phyloP scores from a whole-genome alignment of 2,329 filamentous ascomycete species.

The Neofusicoccum ribis region DNA sequence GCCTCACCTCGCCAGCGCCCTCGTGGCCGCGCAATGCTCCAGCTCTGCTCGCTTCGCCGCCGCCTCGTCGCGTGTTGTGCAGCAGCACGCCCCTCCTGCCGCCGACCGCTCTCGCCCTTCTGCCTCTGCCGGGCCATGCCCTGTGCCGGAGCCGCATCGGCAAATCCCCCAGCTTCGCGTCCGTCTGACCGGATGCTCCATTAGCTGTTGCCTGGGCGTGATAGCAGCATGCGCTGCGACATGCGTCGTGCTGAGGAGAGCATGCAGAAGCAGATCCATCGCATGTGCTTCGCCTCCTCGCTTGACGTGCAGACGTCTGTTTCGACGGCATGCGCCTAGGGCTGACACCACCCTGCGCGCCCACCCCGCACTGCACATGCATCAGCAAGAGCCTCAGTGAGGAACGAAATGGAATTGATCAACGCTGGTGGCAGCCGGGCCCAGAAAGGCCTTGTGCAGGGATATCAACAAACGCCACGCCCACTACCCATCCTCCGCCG shows the following conservation, averaged over 20 bases:
- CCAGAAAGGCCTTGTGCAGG: not conserved
- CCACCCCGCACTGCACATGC: not conserved
- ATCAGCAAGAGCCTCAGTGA: not conserved
- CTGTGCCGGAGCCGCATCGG: not conserved
- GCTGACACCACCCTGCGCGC: not conserved
- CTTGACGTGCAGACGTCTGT: not conserved
- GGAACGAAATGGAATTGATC: not conserved
- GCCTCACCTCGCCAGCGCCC: not conserved
- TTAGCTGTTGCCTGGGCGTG: not conserved
- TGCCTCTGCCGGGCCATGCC: too few species aligned
- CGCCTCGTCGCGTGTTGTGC: not conserved
- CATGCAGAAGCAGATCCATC: not conserved
- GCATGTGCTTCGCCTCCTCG: not conserved
- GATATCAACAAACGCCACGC: constrained; percentile 15
- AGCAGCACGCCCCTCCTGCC: not conserved
- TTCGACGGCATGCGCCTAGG: not conserved
- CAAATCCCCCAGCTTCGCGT: not conserved
- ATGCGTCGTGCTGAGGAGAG: not conserved
- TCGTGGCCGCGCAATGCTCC: not conserved
- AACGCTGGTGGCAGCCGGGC: not conserved
- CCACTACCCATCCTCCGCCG: not conserved
- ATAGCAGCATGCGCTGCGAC: not conserved
- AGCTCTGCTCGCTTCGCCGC: not conserved
- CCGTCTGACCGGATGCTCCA: not conserved
- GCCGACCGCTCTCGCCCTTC: too few species aligned